A percentile compares a stretch with the other conserved stretches of the same genome.
Evolutionary conservation across 2,329 filamentous ascomycete species (phyloP).

Genomic region (Dothiorella sarmentorum): DNA sequence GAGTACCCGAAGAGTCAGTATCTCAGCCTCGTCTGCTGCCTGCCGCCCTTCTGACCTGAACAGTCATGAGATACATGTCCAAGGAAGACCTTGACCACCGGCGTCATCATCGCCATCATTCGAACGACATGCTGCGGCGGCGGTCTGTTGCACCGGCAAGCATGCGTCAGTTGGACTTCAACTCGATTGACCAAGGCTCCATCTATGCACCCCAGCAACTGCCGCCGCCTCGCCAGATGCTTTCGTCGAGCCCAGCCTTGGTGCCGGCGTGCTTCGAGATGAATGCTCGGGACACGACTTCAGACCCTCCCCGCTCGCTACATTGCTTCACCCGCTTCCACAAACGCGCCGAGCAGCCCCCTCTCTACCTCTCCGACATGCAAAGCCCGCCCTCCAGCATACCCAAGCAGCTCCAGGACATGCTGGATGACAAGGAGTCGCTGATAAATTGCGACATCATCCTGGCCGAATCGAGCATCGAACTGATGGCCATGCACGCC

Average conservation of each 20-base stretch:
- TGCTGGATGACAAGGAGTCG: constrained; percentile 25
- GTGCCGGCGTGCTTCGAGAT: constrained; percentile 26
- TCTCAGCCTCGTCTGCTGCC: neutral
- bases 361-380: neutral
- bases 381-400: neutral
- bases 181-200: constrained; percentile 6
- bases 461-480: constrained; percentile 41
- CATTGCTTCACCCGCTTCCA: constrained; percentile 41
- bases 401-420: constrained; percentile 13
- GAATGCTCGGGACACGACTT: constrained; percentile 37
- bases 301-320: constrained; percentile 25
- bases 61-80: constrained; percentile 43
- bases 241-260: constrained; percentile 6
- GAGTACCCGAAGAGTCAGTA: constrained; percentile 52
- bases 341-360: constrained; percentile 24
- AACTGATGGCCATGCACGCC: constrained; percentile 38
- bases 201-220: constrained; percentile 9
- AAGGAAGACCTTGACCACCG: constrained; percentile 31
- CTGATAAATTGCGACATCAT: constrained; percentile 30
- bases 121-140: constrained; percentile 14
- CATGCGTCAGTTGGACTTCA: constrained; percentile 14
- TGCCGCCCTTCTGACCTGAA: constrained; percentile 22
- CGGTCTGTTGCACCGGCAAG: neutral
- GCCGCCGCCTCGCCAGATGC: constrained; percentile 16
- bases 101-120: constrained; percentile 20